Base-by-base conservation (phyloP, 768 basidiomycete genomes). In the Nidularia pulvinata region DNA sequence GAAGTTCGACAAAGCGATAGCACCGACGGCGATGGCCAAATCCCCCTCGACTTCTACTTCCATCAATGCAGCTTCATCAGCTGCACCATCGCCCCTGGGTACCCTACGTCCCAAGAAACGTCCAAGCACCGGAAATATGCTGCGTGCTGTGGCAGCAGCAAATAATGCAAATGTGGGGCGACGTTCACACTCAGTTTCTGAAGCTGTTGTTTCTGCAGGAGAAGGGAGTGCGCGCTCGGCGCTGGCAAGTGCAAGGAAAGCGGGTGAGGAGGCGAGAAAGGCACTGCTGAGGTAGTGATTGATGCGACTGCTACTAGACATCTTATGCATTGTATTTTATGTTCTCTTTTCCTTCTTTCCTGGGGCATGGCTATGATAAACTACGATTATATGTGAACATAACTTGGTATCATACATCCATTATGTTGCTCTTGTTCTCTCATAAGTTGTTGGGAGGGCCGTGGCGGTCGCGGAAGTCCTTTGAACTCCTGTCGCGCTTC, bases 91-190 rank as follows among this genome's bases (percentile, higher is more conserved):
- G 13, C 7, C 42, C 33, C 32, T 14, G 39, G 51, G 16, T 7
- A 19, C 51, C 11, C 13, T 46, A 7, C 10, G 33, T 36, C 49
- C 54, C n/a, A 73, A 70, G 62, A 82, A 79, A 59, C 66, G 82
- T 46, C 69, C 72, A 33, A 85, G 82, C 59, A 75, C 69, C 22
- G 84, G 82, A 0, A 77, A 83, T 47, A 59, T 81, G 25, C 63
- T 90, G 51, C 70, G 88, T 14, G 84, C 78, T 2, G 77, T 87
- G 11, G 88, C 88, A 4, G 82, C 81, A 19, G 80, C 79, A 2
- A 87, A 81, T 59, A 75, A 73, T 19, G 79, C 72, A 0, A 42
- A 42, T 11, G 13, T 3, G 39, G 68, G 69, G 1, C 62, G 65
- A 37, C 61, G 73, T 19, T 59, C 61, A 19, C n/a, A 42, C 34